Conservation (phyloP, 176 grass and related monocot species). For the Carex kokanica region DNA sequence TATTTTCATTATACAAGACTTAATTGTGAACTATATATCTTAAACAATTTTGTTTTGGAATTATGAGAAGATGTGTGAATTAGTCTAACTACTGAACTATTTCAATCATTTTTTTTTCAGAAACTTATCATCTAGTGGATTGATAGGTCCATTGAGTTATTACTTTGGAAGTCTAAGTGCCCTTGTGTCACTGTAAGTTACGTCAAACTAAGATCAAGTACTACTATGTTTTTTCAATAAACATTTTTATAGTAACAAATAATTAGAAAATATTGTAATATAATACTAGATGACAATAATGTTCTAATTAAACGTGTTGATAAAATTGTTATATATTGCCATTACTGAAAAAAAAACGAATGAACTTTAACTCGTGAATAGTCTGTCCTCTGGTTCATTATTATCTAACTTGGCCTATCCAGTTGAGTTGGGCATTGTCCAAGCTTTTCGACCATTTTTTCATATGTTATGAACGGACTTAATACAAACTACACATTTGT, state of each 20-base stretch:
- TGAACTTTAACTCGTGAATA: too few relatives aligned
- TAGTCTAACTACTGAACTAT: neutral
- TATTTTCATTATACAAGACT: neutral
- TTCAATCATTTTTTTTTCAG: conserved; percentile 9
- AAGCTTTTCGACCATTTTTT: too few relatives aligned
- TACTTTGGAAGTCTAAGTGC: conserved; percentile 7
- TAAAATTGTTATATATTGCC: too few relatives aligned
- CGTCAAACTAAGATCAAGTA: neutral
- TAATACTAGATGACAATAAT: too few relatives aligned
- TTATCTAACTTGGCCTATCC: too few relatives aligned
- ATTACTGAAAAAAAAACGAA: too few relatives aligned
- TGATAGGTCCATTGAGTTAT: conserved; percentile 21
- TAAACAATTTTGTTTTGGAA: neutral
- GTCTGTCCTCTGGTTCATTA: too few relatives aligned
- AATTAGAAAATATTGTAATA: too few relatives aligned
- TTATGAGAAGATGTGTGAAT: neutral
- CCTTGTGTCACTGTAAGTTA: neutral
- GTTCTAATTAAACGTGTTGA: too few relatives aligned
- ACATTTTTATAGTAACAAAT: neutral
- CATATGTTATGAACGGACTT: too few relatives aligned
- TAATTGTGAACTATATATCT: neutral
- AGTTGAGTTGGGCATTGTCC: too few relatives aligned
- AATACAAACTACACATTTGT: too few relatives aligned
- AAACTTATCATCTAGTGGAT: conserved; percentile 36
- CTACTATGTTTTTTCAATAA: neutral